phyloP scores from a whole-genome alignment of 495 filamentous ascomycete species.

The Penicillium lagena region DNA sequence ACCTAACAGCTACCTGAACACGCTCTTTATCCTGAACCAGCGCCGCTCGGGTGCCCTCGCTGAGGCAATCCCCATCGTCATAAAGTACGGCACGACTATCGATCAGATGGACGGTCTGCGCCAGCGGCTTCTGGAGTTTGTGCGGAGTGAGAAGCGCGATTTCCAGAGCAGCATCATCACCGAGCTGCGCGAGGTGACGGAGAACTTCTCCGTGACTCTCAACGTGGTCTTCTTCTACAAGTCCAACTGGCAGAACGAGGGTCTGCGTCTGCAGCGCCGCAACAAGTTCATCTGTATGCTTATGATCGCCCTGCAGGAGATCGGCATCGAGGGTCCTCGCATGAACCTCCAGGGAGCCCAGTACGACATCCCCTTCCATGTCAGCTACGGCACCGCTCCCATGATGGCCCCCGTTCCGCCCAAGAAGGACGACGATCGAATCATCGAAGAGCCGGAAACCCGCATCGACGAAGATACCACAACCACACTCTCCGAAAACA shows the following conservation, averaged over 20 bases:
- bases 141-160: constrained; percentile 80
- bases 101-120: constrained; percentile 83
- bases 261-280: constrained; percentile 78
- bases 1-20: constrained; percentile 89
- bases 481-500: constrained; percentile 20
- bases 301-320: constrained; percentile 78
- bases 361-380: constrained; percentile 53
- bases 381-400: constrained; percentile 34
- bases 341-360: constrained; percentile 65
- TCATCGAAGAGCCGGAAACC: constrained; percentile 1
- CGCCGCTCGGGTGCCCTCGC: constrained; percentile 82
- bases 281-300: constrained; percentile 95
- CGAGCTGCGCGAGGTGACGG: constrained; percentile 64
- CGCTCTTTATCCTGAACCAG: constrained; percentile 91
- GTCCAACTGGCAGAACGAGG: constrained; percentile 88
- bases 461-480: constrained; percentile 8
- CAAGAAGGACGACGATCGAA: constrained; percentile 1
- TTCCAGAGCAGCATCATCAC: constrained; percentile 88
- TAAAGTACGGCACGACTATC: constrained; percentile 85
- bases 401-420: constrained; percentile 7
- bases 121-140: constrained; percentile 77
- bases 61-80: constrained; percentile 75
- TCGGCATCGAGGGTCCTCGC: constrained; percentile 83
- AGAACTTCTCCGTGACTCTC: constrained; percentile 68
- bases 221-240: constrained; percentile 99